A percentile compares a stretch with the other conserved stretches of the same genome.
phyloP scores from a whole-genome alignment of 495 filamentous ascomycete species.

The Penicillium subrubescens region DNA sequence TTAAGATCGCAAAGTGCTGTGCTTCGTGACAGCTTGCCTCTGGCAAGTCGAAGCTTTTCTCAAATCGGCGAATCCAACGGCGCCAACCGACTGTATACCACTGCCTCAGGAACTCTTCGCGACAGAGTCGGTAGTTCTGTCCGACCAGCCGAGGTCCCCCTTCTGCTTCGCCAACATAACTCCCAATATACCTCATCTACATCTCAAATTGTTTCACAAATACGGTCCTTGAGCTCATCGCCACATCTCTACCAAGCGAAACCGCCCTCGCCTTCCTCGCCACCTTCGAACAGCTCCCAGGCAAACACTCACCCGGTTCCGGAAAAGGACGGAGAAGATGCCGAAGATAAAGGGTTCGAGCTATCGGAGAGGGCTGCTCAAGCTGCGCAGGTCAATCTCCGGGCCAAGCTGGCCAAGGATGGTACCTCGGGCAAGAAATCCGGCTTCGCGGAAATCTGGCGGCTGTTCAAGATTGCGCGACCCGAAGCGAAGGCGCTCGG shows the following conservation, averaged over 20 bases:
- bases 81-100: conserved; percentile 29
- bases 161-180: conserved; percentile 19
- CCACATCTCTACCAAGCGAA: conserved; percentile 32
- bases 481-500: conserved; percentile 80
- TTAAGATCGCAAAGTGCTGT: conserved; percentile 23
- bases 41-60: conserved; percentile 6
- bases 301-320: conserved; percentile 16
- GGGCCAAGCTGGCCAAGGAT: conserved; percentile 82
- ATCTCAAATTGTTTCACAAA: conserved; percentile 26
- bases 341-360: conserved; percentile 62
- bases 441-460: conserved; percentile 76
- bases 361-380: conserved; percentile 78
- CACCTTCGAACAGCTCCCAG: conserved; percentile 7
- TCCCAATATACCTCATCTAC: conserved; percentile 14
- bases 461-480: conserved; percentile 83
- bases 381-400: conserved; percentile 87
- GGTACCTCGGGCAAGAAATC: conserved; percentile 63
- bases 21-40: conserved; percentile 21
- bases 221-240: conserved; percentile 35
- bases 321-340: conserved; percentile 36
- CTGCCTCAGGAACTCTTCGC: conserved; percentile 25
- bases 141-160: conserved; percentile 19
- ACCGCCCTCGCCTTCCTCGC: conserved; percentile 17
- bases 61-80: conserved; percentile 12
- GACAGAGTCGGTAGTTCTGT: conserved; percentile 16